Evolutionary conservation across 305 asterid species (phyloP), one percentile per base, ranked within the genome.

Genomic region (Fraxinus sp.): DNA sequence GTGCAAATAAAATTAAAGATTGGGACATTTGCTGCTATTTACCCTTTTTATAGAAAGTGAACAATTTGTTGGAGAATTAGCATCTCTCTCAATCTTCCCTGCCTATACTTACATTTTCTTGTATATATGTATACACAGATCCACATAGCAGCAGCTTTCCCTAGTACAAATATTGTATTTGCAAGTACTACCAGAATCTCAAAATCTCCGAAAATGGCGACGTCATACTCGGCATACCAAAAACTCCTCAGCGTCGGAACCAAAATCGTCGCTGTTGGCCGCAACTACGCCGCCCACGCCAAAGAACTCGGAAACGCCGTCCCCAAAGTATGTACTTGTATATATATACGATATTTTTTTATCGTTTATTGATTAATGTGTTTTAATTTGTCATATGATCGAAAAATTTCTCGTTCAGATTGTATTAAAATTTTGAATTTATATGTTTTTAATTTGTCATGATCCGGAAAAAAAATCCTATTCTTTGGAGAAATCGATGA

Each of bases 271-370:
- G 97, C 87, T 88, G 99, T 95, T 79, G 98, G 99, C 74, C 97
- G 99, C 44, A 95, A 95, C 87, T 95, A 95, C 91, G 99, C 95
- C 77, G 98, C 97, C 62, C 97, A 95, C 89, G 98, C 98, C 52
- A 95, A 94, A 59, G 99, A 95, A 82, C 94, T 95, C 79, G 97
- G 98, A 52, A 95, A 95, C 89, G 95, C 98, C 79, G 90, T 94
- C 37, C 98, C 99, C 33, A 95, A 93, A 86, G 98, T 93, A 77
- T 16, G 11, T 7, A 41, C 37, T 7, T 76, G 49, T 0, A 6
- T 16, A 46, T 3, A 13, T 3, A 11, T 46, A 46, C n/a, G n/a
- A 46, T 11, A 10, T 46, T 41, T 9, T 10, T 46, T 0, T 41
- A 46, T 46, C n/a, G 55, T 46, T 80, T 30, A 4, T 82, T 32